Percentiles rank a stretch among this genome's conserved stretches.
Evolutionary conservation across 306 rosid species (phyloP).

Genomic region (Purshia tridentata): DNA sequence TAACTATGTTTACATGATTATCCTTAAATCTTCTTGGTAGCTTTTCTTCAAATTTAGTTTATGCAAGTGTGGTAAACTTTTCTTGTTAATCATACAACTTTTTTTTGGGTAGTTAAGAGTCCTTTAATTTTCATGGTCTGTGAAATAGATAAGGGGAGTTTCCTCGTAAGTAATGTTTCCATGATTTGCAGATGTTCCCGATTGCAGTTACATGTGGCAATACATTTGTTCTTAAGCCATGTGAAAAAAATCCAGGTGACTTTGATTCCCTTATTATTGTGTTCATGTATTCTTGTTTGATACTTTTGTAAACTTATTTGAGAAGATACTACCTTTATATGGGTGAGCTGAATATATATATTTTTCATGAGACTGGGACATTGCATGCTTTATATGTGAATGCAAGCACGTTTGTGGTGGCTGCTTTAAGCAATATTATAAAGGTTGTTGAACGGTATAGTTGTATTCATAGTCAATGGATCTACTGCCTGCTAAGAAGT

Average conservation of each 20-base stretch:
- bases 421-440: background rate
- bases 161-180: slow-evolving; percentile 20
- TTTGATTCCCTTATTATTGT: slow-evolving; percentile 10
- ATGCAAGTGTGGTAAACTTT: slow-evolving; percentile 4
- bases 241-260: slow-evolving; percentile 65
- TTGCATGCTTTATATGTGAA: background rate
- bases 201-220: slow-evolving; percentile 73
- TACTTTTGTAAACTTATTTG: background rate
- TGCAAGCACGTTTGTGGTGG: background rate
- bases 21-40: background rate
- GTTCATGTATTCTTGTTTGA: slow-evolving; percentile 11
- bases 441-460: background rate
- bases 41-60: background rate
- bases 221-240: slow-evolving; percentile 74
- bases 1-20: slow-evolving; percentile 17
- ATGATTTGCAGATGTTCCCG: slow-evolving; percentile 65
- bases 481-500: background rate
- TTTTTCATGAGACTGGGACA: background rate
- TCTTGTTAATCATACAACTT: background rate
- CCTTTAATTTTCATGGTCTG: slow-evolving; percentile 16
- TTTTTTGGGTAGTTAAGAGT: slow-evolving; percentile 4
- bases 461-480: background rate
- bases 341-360: background rate
- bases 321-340: background rate
- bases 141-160: background rate